Percentiles rank a stretch among this genome's conserved stretches.
Conservation (phyloP, 2,329 filamentous ascomycete species). For the Diplodia mutila region DNA sequence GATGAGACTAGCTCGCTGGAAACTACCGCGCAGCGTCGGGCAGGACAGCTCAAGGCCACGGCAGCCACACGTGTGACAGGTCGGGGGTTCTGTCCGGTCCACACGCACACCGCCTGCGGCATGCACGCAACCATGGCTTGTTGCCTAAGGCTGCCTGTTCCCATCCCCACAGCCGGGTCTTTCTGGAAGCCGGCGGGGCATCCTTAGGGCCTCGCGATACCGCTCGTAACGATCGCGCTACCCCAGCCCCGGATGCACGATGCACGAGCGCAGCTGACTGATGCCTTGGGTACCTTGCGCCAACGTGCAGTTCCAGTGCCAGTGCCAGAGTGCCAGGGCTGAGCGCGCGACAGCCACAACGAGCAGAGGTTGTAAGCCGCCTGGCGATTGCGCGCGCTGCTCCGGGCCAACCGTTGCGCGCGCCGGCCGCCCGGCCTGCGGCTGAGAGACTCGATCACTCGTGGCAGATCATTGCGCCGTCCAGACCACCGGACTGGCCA, state of each 20-base stretch:
- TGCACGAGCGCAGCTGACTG: slow-evolving; percentile 8
- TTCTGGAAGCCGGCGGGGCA: slow-evolving; percentile 1
- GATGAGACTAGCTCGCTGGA: background rate
- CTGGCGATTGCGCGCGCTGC: background rate
- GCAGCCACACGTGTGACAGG: background rate
- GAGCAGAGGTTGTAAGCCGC: background rate
- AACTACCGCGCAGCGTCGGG: background rate
- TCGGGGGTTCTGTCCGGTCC: background rate
- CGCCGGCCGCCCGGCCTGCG: background rate
- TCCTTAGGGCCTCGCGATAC: slow-evolving; percentile 14
- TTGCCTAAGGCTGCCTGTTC: slow-evolving; percentile 18
- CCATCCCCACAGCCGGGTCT: slow-evolving; percentile 15
- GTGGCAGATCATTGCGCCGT: background rate
- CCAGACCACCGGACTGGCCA: background rate
- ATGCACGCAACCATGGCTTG: background rate
- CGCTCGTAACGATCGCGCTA: slow-evolving; percentile 17
- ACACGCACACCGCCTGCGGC: background rate
- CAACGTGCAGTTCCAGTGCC: slow-evolving; percentile 1
- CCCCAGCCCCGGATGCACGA: background rate
- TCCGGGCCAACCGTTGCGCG: background rate
- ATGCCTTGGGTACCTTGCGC: slow-evolving; percentile 18
- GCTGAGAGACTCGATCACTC: background rate
- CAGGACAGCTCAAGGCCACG: background rate
- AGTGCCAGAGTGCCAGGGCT: slow-evolving; percentile 10
- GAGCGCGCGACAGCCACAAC: too few species aligned